Conservation (phyloP, 1,139 yeast species). For the Scheffersomyces segobiensis region DNA sequence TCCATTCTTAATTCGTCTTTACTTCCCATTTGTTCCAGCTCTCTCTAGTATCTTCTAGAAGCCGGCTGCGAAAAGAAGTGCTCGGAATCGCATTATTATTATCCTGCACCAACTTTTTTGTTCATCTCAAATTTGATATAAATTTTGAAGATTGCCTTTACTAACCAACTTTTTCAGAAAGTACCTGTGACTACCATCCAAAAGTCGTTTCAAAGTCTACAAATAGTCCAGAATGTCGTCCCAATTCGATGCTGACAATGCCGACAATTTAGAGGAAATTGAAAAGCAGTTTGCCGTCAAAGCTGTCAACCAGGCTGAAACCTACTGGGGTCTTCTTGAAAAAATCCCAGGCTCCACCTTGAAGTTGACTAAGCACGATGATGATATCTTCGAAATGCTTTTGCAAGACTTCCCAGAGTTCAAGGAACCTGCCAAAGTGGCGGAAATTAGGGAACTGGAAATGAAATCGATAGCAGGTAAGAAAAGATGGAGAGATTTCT, state of each 20-base stretch:
- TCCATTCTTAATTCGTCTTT: background rate
- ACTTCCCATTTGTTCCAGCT: background rate
- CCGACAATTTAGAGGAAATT: constrained; percentile 66
- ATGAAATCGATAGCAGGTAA: constrained; percentile 83
- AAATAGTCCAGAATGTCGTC: constrained; percentile 10
- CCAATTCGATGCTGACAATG: constrained; percentile 52
- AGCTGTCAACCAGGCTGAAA: constrained; percentile 93
- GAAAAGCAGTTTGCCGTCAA: constrained; percentile 97
- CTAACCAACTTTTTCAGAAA: constrained; percentile 1
- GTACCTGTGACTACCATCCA: background rate
- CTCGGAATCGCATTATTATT: background rate
- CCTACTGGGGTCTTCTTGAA: constrained; percentile 82
- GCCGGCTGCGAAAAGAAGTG: background rate
- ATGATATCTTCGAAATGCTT: constrained; percentile 73
- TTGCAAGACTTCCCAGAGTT: constrained; percentile 84
- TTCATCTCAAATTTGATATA: background rate
- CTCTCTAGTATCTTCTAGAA: background rate
- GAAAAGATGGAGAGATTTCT: constrained; percentile 86
- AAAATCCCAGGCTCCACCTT: constrained; percentile 77
- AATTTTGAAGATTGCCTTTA: background rate
- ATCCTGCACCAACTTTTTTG: background rate
- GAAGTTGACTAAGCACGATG: constrained; percentile 77
- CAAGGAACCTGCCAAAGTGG: constrained; percentile 55
- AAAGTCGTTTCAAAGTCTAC: background rate
- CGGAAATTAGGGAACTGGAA: constrained; percentile 67